Base-by-base conservation (phyloP, 805 yeast species). In the Sugiyamaella floridensis region DNA sequence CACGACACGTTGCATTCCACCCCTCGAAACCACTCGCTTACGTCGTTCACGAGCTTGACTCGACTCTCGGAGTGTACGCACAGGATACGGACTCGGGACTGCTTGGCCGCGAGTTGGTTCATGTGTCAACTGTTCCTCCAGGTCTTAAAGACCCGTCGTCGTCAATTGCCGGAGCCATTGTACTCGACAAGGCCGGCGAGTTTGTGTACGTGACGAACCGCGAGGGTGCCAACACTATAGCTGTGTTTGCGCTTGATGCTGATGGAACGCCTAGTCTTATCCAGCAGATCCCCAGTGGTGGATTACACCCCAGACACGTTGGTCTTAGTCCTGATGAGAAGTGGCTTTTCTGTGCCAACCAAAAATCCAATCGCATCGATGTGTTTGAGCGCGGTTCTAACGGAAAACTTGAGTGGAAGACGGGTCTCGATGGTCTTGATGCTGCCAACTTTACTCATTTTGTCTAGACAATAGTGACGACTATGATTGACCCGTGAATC, bases 1-100 rank as follows among this genome's bases (percentile, higher is more conserved):
- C 54, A 11, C 48, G 54, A 12, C 54, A 51, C 20, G 40, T 51
- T 11, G 45, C 46, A 9, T 51, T 51, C 40, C 54, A 51, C 22
- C 48, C 49, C 12, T 22, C 49, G 8, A 18, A 46, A 18, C 54
- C 54, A 4, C 28, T 40, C n/a, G 46, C 37, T 7, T 51, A 51
- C 46, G 47, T 46, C 20, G 37, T 51, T 14, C 40, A 47, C 40
- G 54, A 51, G 45, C 43, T 51, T 42, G 47, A 46, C 40, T 28
- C 50, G 14, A 40, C 54, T 4, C 15, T 51, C 18, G 48, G 50
- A 15, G 50, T 41, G 8, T 47, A 37, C 34, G 15, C 40, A 9
- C 47, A 45, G 19, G 54, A 51, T 26, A 12, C 45, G 4, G 10
- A 29, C 18, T 40, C 49, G 11, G 54, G 54, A 11, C 14, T 20